Evolutionary conservation across 441 rosid species (phyloP), one percentile per base, ranked within the genome.

Genomic region (Kokia cookei): DNA sequence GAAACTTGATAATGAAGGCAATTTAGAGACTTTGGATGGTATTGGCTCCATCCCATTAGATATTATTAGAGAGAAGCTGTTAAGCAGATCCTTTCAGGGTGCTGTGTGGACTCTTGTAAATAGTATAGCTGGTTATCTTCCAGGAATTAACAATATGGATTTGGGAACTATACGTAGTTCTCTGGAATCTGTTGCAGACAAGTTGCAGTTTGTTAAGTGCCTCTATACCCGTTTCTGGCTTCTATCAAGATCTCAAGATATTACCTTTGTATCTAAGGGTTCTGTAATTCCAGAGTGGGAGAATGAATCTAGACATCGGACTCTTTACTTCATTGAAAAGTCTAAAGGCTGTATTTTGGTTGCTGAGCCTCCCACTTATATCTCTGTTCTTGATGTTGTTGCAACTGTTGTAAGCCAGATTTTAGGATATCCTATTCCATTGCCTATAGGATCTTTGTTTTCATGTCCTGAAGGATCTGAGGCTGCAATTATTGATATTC

Each of bases 391-490:
- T 78, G 97, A 93, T 84, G 86, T 96, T 67, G 77, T 93, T 80
- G 90, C 94, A 74, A 82, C 88, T 80, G 93, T 93, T 75, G 86
- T 90, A 74, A 93, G 98, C 85, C 93, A 90, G 83, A 84, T 89
- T 88, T 78, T 96, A 78, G 97, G 95, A 47, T 89, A 84, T 71
- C 93, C 92, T 61, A 74, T 80, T 43, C 88, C 91, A 27, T 80
- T 96, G 63, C 99, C 99, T 27, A 75, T 96, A 74, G 93, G 89
- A 67, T 85, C 96, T 74, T 85, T 96, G 57, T 86, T 96, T 81
- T 81, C 85, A 71, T 87, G 97, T 79, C 97, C 98, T 70, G 90
- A 82, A 70, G 96, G 97, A 82, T 88, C 89, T 75, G 99, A 91
- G 83, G 76, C 91, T 78, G 88, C 85, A 78, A 81, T 86, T 65